These are phyloP conservation scores for Olyra latifolia DNA, from an alignment of 176 grass and related monocot genomes.

Conservation along the genomic window DNA sequence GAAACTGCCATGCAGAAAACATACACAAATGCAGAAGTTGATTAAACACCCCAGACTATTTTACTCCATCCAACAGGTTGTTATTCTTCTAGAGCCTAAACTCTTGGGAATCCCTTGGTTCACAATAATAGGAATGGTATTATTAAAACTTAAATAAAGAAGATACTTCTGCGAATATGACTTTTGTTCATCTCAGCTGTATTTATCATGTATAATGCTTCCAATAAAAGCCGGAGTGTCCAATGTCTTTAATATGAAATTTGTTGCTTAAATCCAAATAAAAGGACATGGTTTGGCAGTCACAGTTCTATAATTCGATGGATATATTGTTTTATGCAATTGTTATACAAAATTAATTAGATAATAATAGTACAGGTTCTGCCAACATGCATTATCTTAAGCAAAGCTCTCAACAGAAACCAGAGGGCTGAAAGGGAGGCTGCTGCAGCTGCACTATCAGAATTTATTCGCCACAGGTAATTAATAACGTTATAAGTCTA, in stretches of 20 bases:
- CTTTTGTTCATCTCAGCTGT: not conserved
- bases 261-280: not conserved
- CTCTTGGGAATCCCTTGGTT: not conserved
- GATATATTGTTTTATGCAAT: conserved; percentile 23
- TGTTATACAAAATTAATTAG: conserved; percentile 9
- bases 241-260: not conserved
- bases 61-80: not conserved
- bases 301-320: conserved; percentile 31
- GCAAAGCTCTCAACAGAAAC: conserved; percentile 82
- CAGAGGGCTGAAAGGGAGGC: conserved; percentile 92
- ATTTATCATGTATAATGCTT: conserved; percentile 3
- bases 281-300: not conserved
- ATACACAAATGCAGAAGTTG: not conserved
- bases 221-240: not conserved
- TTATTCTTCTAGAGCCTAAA: not conserved
- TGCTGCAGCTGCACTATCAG: conserved; percentile 86
- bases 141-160: conserved; percentile 21
- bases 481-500: not conserved
- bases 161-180: conserved; percentile 1
- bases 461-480: conserved; percentile 90
- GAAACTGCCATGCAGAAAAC: not conserved
- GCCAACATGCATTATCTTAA: conserved; percentile 79
- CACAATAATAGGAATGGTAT: conserved; percentile 4
- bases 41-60: not conserved
- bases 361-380: conserved; percentile 61